Evolutionary conservation across 306 rosid genomes (phyloP).

Genomic region (Ceratonia siliqua): DNA sequence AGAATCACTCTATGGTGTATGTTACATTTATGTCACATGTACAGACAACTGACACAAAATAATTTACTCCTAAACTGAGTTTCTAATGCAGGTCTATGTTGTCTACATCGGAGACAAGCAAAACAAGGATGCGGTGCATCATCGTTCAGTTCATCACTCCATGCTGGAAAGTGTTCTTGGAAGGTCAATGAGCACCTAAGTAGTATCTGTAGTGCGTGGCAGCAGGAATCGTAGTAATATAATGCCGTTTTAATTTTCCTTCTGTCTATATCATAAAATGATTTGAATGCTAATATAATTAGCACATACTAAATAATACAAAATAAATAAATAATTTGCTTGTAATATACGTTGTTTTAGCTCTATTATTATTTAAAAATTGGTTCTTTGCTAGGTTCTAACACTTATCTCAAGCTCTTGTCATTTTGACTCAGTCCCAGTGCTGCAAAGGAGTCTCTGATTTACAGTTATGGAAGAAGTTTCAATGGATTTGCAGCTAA

Average conservation of each 20-base stretch:
- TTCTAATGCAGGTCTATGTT: slow-evolving; percentile 12
- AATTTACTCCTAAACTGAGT: neutral
- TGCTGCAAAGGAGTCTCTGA: slow-evolving; percentile 18
- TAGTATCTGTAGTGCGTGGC: neutral
- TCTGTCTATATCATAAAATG: too few relatives aligned
- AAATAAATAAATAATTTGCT: too few relatives aligned
- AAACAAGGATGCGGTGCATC: neutral
- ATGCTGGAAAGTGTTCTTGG: slow-evolving; percentile 11
- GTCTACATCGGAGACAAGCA: slow-evolving; percentile 21
- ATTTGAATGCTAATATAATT: too few relatives aligned
- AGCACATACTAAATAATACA: too few relatives aligned
- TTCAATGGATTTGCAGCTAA: slow-evolving; percentile 34
- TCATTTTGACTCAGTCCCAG: neutral
- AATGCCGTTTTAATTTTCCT: neutral
- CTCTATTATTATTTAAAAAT: neutral
- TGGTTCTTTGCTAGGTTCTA: neutral
- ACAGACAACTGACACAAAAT: too few relatives aligned
- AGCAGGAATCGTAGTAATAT: neutral
- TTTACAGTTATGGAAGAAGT: slow-evolving; percentile 25
- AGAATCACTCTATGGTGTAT: too few relatives aligned
- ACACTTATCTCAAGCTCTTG: neutral
- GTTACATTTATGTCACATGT: neutral
- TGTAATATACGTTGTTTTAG: neutral
- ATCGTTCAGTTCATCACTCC: neutral
- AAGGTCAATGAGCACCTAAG: neutral